A percentile compares a stretch with the other conserved stretches of the same genome.
These are phyloP conservation scores for Corynascus novoguineensis DNA, from an alignment of 495 filamentous ascomycete genomes.

Conservation along the genomic window DNA sequence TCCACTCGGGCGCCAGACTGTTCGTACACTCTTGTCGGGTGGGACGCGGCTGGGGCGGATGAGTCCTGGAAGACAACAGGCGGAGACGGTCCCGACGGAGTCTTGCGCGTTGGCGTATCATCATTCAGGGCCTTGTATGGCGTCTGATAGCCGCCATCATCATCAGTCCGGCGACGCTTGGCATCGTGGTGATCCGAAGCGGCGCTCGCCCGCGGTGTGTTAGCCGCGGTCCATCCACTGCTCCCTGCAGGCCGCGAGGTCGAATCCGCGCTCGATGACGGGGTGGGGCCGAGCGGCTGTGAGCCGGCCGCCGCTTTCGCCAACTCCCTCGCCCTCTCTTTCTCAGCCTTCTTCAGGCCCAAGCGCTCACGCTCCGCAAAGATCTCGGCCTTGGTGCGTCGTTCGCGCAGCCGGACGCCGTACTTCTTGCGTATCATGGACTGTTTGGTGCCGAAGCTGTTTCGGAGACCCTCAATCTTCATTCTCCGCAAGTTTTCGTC, in stretches of 20 bases:
- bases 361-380: conserved; percentile 36
- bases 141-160: conserved; percentile 17
- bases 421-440: conserved; percentile 47
- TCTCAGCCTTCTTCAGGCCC: conserved; percentile 27
- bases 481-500: conserved; percentile 31
- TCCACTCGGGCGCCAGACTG: conserved; percentile 13
- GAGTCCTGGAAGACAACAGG: conserved; percentile 31
- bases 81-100: conserved; percentile 27
- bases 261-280: neutral
- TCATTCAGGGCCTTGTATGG: conserved; percentile 10
- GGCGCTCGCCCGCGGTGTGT: conserved; percentile 18
- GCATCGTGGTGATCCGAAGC: conserved; percentile 26
- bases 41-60: conserved; percentile 20
- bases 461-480: conserved; percentile 39
- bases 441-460: conserved; percentile 45
- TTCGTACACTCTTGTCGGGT: conserved; percentile 11
- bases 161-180: conserved; percentile 29
- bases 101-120: conserved; percentile 27
- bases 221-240: conserved; percentile 30
- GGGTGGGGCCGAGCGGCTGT: neutral
- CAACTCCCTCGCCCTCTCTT: conserved; percentile 21
- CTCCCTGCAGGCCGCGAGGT: conserved; percentile 5
- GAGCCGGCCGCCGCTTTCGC: conserved; percentile 1
- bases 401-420: conserved; percentile 41
- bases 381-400: conserved; percentile 42